Evolutionary conservation across 2,329 filamentous ascomycete genomes (phyloP), one percentile per base, ranked within the genome.

Genomic region (Trichoderma atroviride): DNA sequence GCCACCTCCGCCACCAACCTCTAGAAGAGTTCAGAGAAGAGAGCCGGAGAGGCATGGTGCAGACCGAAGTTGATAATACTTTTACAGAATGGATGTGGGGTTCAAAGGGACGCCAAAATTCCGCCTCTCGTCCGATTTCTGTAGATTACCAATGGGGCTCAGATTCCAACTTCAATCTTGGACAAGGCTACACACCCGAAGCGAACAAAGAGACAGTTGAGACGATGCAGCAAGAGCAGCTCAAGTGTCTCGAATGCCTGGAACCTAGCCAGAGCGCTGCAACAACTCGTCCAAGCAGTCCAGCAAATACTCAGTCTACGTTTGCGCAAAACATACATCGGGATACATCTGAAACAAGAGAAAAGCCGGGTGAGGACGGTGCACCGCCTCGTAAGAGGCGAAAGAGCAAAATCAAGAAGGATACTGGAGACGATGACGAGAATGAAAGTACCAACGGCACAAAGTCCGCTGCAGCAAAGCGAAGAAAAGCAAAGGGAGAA

Each of bases 81-180:
- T 83, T 84, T 69, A 75, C 78, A 9, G 77, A 82, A 57, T 84
- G 82, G 81, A 79, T 82, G 70, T 82, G 80, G 71, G 79, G 78
- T 13, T 72, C 74, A 10, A 77, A 76, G 27, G 73, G 76, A 16
- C 74, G 74, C 7, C 65, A 55, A 29, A 37, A 59, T 37, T 55
- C 69, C 71, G 78, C 70, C 78, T 78, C 70, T 78, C 78, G 74
- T 4, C 79, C 78, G 43, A 79, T 76, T 65, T 76, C 78, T 69
- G 70, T 83, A 74, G 83, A 86, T 64, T 82, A 91, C 56, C 86
- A 87, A 71, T 92, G 88, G 86, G 91, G 91, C 11, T 91, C 91
- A 0, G 91, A 93, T 77, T 77, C 84, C n/a, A 87, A 83, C 69
- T 93, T 93, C 76, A 84, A 81, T 71, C 78, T 80, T 27, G 77